phyloP scores from a whole-genome alignment of 2,329 filamentous ascomycete genomes.

The Monilinia polystroma region DNA sequence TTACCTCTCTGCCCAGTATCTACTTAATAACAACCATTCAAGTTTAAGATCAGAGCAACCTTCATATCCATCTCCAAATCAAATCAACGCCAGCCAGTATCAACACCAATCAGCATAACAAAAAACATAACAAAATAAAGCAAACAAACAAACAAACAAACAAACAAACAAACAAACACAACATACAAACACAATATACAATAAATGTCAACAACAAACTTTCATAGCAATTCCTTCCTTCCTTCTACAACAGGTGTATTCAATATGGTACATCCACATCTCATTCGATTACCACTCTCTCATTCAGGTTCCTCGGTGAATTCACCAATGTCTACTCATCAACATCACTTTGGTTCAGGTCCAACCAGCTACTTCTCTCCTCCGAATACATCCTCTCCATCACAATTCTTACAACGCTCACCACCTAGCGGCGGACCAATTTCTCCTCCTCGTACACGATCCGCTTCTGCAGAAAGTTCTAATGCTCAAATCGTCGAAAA shows the following conservation, averaged over 20 bases:
- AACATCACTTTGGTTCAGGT: not conserved
- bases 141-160: too few species aligned
- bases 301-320: constrained; percentile 18
- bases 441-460: constrained; percentile 39
- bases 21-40: not conserved
- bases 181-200: too few species aligned
- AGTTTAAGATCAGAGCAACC: not conserved
- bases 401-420: constrained; percentile 23
- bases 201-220: constrained; percentile 13
- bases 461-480: constrained; percentile 35
- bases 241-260: constrained; percentile 34
- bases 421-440: constrained; percentile 29
- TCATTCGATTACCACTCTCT: constrained; percentile 21
- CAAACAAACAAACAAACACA: too few species aligned
- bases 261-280: constrained; percentile 23
- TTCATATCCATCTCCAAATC: not conserved
- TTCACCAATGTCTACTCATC: constrained; percentile 28
- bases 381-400: constrained; percentile 4
- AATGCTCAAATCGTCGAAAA: constrained; percentile 37
- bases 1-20: not conserved
- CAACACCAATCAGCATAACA: too few species aligned
- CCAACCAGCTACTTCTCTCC: constrained; percentile 10
- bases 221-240: constrained; percentile 35
- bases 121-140: too few species aligned
- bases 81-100: not conserved